phyloP scores from a whole-genome alignment of 179 eudicot species.

The Carnegiea gigantea region DNA sequence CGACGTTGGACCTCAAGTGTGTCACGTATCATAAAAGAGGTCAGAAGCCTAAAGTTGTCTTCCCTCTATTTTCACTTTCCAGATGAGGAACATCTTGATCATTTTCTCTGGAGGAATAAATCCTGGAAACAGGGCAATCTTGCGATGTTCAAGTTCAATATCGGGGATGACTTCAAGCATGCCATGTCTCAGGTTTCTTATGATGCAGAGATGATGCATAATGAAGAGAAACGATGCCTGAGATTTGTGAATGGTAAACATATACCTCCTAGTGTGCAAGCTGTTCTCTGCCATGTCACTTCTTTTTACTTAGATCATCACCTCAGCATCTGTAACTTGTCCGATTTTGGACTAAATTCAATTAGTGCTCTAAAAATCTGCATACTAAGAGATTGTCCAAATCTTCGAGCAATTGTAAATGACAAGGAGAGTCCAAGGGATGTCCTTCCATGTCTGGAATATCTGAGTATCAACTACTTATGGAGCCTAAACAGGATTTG shows the following conservation, averaged over 20 bases:
- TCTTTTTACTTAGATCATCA: slow-evolving; percentile 15
- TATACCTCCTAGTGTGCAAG: not conserved
- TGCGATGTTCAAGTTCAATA: not conserved
- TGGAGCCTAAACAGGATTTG: slow-evolving; percentile 9
- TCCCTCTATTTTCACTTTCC: slow-evolving; percentile 9
- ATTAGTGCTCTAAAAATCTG: not conserved
- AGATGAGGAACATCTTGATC: not conserved
- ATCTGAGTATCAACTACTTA: slow-evolving; percentile 2
- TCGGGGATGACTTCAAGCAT: slow-evolving; percentile 7
- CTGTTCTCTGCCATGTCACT: not conserved
- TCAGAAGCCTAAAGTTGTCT: not conserved
- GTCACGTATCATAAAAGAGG: not conserved
- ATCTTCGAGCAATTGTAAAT: not conserved
- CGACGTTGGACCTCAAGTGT: not conserved
- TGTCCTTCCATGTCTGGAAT: slow-evolving; percentile 13
- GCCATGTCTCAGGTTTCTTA: slow-evolving; percentile 1
- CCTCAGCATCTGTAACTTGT: not conserved
- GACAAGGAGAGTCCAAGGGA: not conserved
- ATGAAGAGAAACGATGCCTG: not conserved
- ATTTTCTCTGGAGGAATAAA: not conserved
- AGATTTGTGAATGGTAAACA: slow-evolving; percentile 12
- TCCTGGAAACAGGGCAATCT: not conserved
- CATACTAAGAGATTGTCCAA: slow-evolving; percentile 11
- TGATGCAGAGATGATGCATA: slow-evolving; percentile 5
- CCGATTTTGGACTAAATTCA: slow-evolving; percentile 1